Evolutionary conservation across 768 basidiomycete species (phyloP), one percentile per base, ranked within the genome.

Genomic region (Pholiota molesta): DNA sequence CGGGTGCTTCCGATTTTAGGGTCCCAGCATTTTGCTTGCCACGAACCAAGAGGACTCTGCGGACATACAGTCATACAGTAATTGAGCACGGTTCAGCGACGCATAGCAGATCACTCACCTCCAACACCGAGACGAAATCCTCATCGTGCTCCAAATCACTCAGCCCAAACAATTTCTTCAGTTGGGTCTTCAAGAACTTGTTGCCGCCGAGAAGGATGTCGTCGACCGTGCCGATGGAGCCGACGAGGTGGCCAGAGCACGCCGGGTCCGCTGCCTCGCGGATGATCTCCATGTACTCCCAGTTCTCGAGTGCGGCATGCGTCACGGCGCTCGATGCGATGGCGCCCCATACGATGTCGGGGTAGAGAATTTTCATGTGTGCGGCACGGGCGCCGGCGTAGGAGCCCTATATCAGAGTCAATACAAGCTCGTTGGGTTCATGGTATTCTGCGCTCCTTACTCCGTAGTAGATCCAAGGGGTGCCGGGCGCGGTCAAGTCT

Each of bases 321-420:
- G 93, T 96, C 7, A 97, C 96, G 33, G 78, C 94, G 61, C 91
- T 93, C 16, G 90, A 92, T 1, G 95, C 93, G 59, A 97, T 95
- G 1, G 92, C 89, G 21, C 94, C 95, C 73, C 83, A 95, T 4
- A 94, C 90, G n/a, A 96, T 79, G 33, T 95, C 86, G 0, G 95
- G 94, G 69, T 94, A 95, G 26, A 95, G 81, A 33, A 93, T 77
- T 58, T 85, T 86, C 90, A 97, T 94, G 69, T 97, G 93, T 0
- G 96, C 96, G 0, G 95, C 89, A 13, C 95, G 88, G 8, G 95
- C 96, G 62, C 96, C 96, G 10, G 95, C 95, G 66, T 97, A 97
- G 0, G 92, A 95, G 8, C 92, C 91, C 89, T 90, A 66, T 5
- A 42, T 64, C 13, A 51, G n/a, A 31, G 52, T 65, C 37, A 64